Percentiles rank a stretch among this genome's conserved stretches.
Evolutionary conservation across 352 stramenopile species (phyloP).

Genomic region (Globisporangium emineosum): DNA sequence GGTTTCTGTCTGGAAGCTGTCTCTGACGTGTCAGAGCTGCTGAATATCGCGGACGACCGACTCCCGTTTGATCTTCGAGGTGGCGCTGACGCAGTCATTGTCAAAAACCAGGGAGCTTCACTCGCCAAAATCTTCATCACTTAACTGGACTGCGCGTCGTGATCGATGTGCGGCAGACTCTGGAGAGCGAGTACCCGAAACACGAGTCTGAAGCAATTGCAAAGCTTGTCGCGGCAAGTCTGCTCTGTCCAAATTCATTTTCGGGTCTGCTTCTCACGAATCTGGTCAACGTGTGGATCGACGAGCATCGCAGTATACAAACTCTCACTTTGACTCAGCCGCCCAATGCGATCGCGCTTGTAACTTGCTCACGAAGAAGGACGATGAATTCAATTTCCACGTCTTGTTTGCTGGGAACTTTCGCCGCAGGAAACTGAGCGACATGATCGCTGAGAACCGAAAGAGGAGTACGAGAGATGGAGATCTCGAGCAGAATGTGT

Average conservation of each 20-base stretch:
- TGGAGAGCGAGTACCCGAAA: neutral
- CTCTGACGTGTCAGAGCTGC: neutral
- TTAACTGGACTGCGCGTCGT: neutral
- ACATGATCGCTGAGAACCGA: neutral
- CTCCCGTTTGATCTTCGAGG: neutral
- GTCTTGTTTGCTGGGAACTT: slow-evolving; percentile 1
- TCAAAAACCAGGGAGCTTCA: neutral
- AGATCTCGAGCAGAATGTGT: neutral
- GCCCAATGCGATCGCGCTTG: neutral
- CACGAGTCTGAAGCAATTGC: neutral
- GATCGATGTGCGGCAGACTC: neutral
- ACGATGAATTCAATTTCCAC: neutral
- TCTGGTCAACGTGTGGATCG: neutral
- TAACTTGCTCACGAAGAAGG: neutral
- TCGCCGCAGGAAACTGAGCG: neutral
- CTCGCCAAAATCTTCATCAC: neutral
- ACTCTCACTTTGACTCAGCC: neutral
- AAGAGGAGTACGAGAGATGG: neutral
- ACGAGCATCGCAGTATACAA: neutral
- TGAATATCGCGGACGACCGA: neutral
- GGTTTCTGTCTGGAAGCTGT: neutral
- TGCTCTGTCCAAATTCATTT: neutral
- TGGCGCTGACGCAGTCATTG: neutral
- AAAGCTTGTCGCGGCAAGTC: slow-evolving; percentile 1
- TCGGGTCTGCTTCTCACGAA: neutral